These are phyloP conservation scores for Fusarium tupiense DNA, from an alignment of 2,329 filamentous ascomycete genomes.

Conservation along the genomic window DNA sequence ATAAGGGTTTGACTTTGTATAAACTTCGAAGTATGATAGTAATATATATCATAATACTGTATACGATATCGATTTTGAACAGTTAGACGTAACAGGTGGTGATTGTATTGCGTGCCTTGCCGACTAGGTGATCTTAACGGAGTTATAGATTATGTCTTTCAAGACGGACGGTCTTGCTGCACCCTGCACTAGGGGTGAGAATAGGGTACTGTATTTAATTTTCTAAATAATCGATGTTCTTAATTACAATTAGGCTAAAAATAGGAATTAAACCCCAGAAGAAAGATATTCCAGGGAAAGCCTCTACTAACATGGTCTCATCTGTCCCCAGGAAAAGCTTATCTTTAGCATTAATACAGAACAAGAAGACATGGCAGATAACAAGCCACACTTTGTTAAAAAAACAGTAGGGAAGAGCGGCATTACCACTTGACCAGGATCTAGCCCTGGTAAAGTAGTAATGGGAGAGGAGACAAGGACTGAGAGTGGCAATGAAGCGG, in stretches of 20 bases:
- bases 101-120: not conserved
- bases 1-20: not conserved
- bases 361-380: not conserved
- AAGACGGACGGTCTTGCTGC: fast-evolving
- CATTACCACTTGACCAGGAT: not conserved
- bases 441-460: too few species aligned
- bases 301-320: not conserved
- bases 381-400: not conserved
- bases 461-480: too few species aligned
- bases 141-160: too few species aligned
- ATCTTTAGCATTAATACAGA: not conserved
- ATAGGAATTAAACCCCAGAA: not conserved
- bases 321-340: not conserved
- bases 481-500: too few species aligned
- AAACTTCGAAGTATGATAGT: not conserved
- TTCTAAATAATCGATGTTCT: fast-evolving
- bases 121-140: not conserved
- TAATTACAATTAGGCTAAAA: fast-evolving
- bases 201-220: not conserved
- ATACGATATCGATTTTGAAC: fast-evolving
- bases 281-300: not conserved
- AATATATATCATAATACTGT: not conserved
- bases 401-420: too few species aligned
- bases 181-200: fast-evolving
- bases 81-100: fast-evolving